Evolutionary conservation across 2,329 filamentous ascomycete genomes (phyloP).

Genomic region (Balansia obtecta): DNA sequence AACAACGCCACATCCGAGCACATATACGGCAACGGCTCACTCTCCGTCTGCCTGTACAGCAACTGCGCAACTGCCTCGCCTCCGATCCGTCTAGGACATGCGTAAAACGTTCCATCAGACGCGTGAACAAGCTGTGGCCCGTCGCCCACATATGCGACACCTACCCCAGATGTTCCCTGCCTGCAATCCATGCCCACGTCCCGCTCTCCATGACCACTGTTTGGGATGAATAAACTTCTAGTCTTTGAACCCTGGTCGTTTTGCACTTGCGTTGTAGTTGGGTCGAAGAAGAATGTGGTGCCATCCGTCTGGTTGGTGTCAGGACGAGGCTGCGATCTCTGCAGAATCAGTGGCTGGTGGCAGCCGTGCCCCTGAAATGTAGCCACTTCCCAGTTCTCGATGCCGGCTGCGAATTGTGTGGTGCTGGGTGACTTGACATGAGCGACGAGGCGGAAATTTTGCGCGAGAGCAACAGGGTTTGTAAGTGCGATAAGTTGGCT

Average conservation of each 20-base stretch:
- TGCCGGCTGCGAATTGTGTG: constrained; percentile 3
- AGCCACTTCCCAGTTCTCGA: constrained; percentile 4
- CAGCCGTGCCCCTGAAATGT: background rate
- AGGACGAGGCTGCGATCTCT: background rate
- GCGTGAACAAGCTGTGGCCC: constrained; percentile 3
- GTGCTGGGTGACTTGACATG: constrained; percentile 3
- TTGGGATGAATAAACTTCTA: background rate
- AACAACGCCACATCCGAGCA: constrained; percentile 5
- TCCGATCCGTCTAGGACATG: background rate
- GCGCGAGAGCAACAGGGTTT: background rate
- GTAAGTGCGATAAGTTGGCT: background rate
- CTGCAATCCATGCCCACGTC: constrained; percentile 4
- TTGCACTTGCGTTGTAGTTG: background rate
- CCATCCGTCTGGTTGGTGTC: background rate
- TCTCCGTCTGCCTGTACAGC: background rate
- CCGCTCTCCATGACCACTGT: background rate
- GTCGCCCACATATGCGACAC: background rate
- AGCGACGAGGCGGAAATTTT: constrained; percentile 2
- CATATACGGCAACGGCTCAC: constrained; percentile 1
- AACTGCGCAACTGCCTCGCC: constrained; percentile 1
- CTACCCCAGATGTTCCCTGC: constrained; percentile 1
- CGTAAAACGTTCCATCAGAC: constrained; percentile 1
- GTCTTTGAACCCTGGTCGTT: background rate
- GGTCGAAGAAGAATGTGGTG: constrained; percentile 4
- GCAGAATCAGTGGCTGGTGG: constrained; percentile 2